Evolutionary conservation across 2,329 filamentous ascomycete genomes (phyloP), one percentile per base, ranked within the genome.

Genomic region (Coniella vitis): DNA sequence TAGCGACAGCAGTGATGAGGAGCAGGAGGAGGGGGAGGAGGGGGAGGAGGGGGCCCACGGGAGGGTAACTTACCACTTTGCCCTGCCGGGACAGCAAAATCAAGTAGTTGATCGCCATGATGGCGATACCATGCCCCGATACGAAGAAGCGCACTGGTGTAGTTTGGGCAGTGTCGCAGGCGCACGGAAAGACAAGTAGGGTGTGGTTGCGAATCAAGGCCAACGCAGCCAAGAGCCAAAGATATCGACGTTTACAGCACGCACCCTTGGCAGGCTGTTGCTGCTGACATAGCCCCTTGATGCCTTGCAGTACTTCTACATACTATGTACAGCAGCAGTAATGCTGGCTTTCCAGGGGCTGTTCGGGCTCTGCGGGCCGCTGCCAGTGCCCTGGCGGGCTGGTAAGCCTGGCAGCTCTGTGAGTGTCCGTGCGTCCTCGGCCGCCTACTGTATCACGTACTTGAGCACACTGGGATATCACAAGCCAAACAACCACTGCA

Each of bases 51-150:
- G n/a, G n/a, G n/a, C n/a, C n/a, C n/a, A n/a, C n/a, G n/a, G n/a
- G n/a, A n/a, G n/a, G n/a, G n/a, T n/a, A n/a, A n/a, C 90, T 62
- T 78, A 98, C 91, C 73, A 98, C 93, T 86, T 98, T 98, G 75
- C 93, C 93, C 78, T 98, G 93, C 63, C 93, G 84, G 56, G 91
- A 97, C 60, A 98, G 84, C 68, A 98, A 82, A 69, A 98, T 97
- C 60, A 98, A 76, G 69, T 98, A 98, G 75, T 93, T 97, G 62
- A 53, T 53, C 46, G 51, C 51, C 51, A 53, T 51, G 44, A 38
- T 47, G 51, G 51, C 44, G 49, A 51, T 51, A 49, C 47, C 48
- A 47, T 51, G 47, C 47, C 38, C 41, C 17, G 40, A 19, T 14
- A 38, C 7, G 25, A 25, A 3, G 21, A 14, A 38, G 46, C 8